These are phyloP conservation scores for Lachnellula arida DNA, from an alignment of 2,329 filamentous ascomycete species.

Conservation along the genomic window DNA sequence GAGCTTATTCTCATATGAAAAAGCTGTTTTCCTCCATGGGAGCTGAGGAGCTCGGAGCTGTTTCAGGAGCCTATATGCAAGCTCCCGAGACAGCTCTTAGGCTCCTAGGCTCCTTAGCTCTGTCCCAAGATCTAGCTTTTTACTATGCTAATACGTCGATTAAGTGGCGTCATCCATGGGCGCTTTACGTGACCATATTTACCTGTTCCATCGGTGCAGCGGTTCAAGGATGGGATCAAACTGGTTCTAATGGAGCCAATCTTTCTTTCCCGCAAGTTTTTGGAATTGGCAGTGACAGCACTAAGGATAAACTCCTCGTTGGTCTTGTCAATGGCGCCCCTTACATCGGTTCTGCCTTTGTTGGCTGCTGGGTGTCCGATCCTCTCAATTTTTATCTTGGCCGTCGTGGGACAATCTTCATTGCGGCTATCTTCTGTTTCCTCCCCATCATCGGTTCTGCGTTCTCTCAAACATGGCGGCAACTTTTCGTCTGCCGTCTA, in stretches of 20 bases:
- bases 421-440: conserved; percentile 58
- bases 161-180: conserved; percentile 58
- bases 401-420: conserved; percentile 60
- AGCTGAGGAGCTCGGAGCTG: too few relatives aligned
- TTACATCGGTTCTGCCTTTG: conserved; percentile 44
- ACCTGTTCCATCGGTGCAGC: conserved; percentile 66
- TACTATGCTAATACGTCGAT: too few relatives aligned
- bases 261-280: conserved; percentile 41
- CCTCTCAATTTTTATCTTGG: conserved; percentile 55
- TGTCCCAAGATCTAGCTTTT: too few relatives aligned
- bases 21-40: too few relatives aligned
- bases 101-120: too few relatives aligned
- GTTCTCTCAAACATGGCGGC: conserved; percentile 52
- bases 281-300: conserved; percentile 37
- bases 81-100: too few relatives aligned
- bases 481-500: conserved; percentile 52
- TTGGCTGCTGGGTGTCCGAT: conserved; percentile 57
- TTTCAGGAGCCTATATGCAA: too few relatives aligned
- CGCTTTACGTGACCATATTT: conserved; percentile 62
- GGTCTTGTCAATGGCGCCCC: conserved; percentile 51
- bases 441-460: conserved; percentile 57
- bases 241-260: conserved; percentile 45
- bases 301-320: conserved; percentile 49
- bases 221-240: conserved; percentile 50
- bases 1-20: too few relatives aligned